Percentiles rank a stretch among this genome's conserved stretches.
Conservation (phyloP, 345 rosid species). For the Boechera stricta region DNA sequence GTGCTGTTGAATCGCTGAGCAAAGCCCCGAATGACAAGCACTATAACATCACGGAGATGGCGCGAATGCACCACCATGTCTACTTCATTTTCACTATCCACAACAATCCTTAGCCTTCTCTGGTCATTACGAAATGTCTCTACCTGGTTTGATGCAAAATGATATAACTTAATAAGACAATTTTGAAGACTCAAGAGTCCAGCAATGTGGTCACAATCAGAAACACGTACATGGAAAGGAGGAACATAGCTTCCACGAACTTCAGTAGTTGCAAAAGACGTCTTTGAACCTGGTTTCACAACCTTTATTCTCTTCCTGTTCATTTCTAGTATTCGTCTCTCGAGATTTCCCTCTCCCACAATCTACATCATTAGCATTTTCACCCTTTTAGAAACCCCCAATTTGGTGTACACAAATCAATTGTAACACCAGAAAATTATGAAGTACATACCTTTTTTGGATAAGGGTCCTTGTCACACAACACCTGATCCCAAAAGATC, state of each 20-base stretch:
- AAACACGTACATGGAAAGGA: slow-evolving; percentile 85
- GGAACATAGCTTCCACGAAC: slow-evolving; percentile 93
- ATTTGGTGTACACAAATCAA: slow-evolving; percentile 17
- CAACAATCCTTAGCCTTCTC: slow-evolving; percentile 80
- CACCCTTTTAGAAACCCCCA: not conserved
- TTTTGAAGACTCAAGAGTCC: not conserved
- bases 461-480: slow-evolving; percentile 83
- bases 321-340: slow-evolving; percentile 87
- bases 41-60: slow-evolving; percentile 75
- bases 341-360: slow-evolving; percentile 77
- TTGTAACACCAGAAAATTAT: not conserved
- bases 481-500: slow-evolving; percentile 59
- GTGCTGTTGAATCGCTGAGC: slow-evolving; percentile 97
- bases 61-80: slow-evolving; percentile 85
- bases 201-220: slow-evolving; percentile 8
- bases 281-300: slow-evolving; percentile 94
- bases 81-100: slow-evolving; percentile 82
- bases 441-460: slow-evolving; percentile 66
- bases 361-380: slow-evolving; percentile 53
- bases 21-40: slow-evolving; percentile 85
- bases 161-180: not conserved
- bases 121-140: slow-evolving; percentile 85
- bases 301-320: slow-evolving; percentile 90
- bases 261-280: slow-evolving; percentile 85
- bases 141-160: slow-evolving; percentile 56